Evolutionary conservation across 495 filamentous ascomycete species (phyloP).

Genomic region (Extremus antarcticus): DNA sequence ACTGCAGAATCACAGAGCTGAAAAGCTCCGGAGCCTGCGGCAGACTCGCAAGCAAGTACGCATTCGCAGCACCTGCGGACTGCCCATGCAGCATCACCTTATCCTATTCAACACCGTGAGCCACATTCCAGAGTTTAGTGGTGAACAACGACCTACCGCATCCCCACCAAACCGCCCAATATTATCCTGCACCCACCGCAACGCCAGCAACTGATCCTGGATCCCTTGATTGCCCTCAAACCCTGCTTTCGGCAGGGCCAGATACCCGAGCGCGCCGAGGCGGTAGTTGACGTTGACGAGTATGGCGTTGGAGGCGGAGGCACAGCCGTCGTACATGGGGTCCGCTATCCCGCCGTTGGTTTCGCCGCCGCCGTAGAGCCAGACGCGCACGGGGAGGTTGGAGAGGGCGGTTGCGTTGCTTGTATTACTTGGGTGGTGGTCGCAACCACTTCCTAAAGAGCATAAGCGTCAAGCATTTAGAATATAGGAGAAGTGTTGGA

Average conservation of each 20-base stretch:
- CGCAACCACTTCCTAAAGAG: too few relatives aligned
- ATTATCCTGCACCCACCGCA: conserved; percentile 29
- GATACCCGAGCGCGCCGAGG: conserved; percentile 29
- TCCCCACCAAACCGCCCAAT: conserved; percentile 30
- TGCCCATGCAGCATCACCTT: background rate
- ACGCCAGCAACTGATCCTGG: conserved; percentile 24
- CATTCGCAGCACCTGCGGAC: background rate
- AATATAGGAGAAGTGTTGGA: too few relatives aligned
- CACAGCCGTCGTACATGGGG: conserved; percentile 34
- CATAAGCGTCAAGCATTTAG: too few relatives aligned
- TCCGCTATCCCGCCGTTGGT: conserved; percentile 24
- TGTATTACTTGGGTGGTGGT: too few relatives aligned
- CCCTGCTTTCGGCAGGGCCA: conserved; percentile 23
- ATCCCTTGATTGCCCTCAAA: conserved; percentile 26
- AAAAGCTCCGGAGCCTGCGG: background rate
- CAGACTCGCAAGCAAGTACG: background rate
- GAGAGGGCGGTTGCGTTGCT: too few relatives aligned
- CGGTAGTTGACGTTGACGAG: conserved; percentile 36
- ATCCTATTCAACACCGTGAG: too few relatives aligned
- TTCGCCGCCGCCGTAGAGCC: conserved; percentile 33
- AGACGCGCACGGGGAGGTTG: conserved; percentile 29
- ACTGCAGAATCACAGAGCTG: background rate
- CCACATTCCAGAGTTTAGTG: too few relatives aligned
- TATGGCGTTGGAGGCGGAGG: conserved; percentile 29
- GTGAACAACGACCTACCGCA: conserved; percentile 17